phyloP scores from a whole-genome alignment of 2,329 filamentous ascomycete species.

The Cercospora citrullina region DNA sequence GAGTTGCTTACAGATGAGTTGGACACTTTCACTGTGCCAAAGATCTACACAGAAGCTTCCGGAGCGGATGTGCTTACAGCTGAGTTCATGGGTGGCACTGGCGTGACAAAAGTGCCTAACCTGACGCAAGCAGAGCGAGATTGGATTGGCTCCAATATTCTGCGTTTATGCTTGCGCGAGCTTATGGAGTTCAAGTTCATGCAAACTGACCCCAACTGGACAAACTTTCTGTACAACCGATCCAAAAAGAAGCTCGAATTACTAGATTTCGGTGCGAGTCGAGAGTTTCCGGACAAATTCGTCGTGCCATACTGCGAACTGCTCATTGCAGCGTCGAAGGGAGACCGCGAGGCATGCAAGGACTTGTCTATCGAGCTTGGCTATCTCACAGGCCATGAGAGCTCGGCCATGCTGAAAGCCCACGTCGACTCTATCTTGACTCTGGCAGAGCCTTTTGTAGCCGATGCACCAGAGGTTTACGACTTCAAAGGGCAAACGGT shows the following conservation, averaged over 20 bases:
- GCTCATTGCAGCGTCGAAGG: slow-evolving; percentile 73
- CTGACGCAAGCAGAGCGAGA: slow-evolving; percentile 83
- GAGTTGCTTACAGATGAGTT: slow-evolving; percentile 73
- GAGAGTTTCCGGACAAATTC: slow-evolving; percentile 80
- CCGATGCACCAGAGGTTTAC: slow-evolving; percentile 75
- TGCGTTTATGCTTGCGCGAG: slow-evolving; percentile 87
- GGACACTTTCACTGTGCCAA: slow-evolving; percentile 75
- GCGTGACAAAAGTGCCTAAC: slow-evolving; percentile 72
- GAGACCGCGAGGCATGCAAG: slow-evolving; percentile 34
- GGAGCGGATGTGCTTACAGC: slow-evolving; percentile 88
- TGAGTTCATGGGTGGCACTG: slow-evolving; percentile 83
- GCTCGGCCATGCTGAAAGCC: slow-evolving; percentile 80
- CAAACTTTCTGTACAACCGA: slow-evolving; percentile 91
- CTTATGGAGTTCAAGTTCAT: slow-evolving; percentile 95
- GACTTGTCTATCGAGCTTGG: slow-evolving; percentile 51
- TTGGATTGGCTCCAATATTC: slow-evolving; percentile 93
- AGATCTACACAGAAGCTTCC: slow-evolving; percentile 74
- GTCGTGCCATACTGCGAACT: slow-evolving; percentile 77
- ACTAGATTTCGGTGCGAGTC: slow-evolving; percentile 90
- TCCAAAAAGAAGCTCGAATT: slow-evolving; percentile 71
- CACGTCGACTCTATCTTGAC: slow-evolving; percentile 87
- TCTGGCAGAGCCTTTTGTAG: slow-evolving; percentile 85
- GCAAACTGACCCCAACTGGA: slow-evolving; percentile 99
- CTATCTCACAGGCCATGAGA: slow-evolving; percentile 90
- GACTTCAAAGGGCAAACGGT: slow-evolving; percentile 95